phyloP scores from a whole-genome alignment of 176 grass and related monocot genomes.

The Poa pratensis region DNA sequence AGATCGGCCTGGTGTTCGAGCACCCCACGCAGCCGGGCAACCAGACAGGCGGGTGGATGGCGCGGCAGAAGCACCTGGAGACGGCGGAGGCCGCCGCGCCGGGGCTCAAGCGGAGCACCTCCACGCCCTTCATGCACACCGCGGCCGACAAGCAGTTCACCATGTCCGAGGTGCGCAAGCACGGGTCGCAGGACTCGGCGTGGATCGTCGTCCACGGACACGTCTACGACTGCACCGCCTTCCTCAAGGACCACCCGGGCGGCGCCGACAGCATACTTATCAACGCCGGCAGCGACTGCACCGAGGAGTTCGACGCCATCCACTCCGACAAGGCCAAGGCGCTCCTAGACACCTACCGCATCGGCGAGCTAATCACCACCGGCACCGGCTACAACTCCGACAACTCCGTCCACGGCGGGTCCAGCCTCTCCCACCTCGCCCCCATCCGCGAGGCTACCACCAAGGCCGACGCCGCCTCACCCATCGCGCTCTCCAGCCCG shows the following conservation, averaged over 20 bases:
- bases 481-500: constrained; percentile 66
- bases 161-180: constrained; percentile 84
- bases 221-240: constrained; percentile 87
- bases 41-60: constrained; percentile 87
- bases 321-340: constrained; percentile 91
- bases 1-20: constrained; percentile 89
- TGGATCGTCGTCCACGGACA: constrained; percentile 94
- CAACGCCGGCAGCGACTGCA: constrained; percentile 92
- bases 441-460: constrained; percentile 63
- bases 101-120: constrained; percentile 78
- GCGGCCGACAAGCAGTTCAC: constrained; percentile 51
- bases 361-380: constrained; percentile 83
- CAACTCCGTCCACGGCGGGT: constrained; percentile 60
- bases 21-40: constrained; percentile 90
- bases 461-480: not conserved
- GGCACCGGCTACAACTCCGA: constrained; percentile 72
- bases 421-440: constrained; percentile 49
- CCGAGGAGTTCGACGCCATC: constrained; percentile 97
- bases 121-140: constrained; percentile 69
- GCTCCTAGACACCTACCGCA: constrained; percentile 74
- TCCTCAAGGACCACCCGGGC: constrained; percentile 89
- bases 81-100: constrained; percentile 62
- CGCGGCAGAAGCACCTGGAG: constrained; percentile 80
- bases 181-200: constrained; percentile 62
- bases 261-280: constrained; percentile 97